phyloP scores from a whole-genome alignment of 768 basidiomycete genomes.

The Psilocybe subaeruginosa region DNA sequence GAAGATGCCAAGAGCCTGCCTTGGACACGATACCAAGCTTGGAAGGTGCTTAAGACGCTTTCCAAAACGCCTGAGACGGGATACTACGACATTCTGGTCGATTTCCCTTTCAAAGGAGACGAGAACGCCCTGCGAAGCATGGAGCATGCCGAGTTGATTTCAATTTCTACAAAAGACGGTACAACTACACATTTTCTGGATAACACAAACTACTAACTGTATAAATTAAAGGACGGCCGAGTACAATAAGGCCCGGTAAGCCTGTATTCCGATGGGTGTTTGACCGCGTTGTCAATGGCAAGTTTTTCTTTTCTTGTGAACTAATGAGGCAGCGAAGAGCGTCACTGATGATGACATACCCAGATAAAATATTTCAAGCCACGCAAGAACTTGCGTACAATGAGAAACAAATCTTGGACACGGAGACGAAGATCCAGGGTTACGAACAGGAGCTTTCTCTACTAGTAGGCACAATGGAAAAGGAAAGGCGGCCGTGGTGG shows the following conservation, averaged over 20 bases:
- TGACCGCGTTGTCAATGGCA: constrained; percentile 77
- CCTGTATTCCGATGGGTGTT: constrained; percentile 90
- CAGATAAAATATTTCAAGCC: constrained; percentile 80
- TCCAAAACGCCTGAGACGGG: constrained; percentile 72
- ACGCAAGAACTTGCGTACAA: constrained; percentile 84
- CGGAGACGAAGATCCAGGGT: constrained; percentile 65
- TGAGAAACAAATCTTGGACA: constrained; percentile 58
- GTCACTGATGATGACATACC: constrained; percentile 6
- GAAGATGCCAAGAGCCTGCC: constrained; percentile 84
- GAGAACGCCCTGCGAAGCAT: constrained; percentile 79
- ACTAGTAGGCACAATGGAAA: constrained; percentile 66
- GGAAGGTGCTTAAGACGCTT: constrained; percentile 78
- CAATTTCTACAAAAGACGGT: constrained; percentile 80
- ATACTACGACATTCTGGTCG: constrained; percentile 80
- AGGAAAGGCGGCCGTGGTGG: constrained; percentile 37
- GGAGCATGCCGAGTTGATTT: constrained; percentile 89
- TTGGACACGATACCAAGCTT: constrained; percentile 90
- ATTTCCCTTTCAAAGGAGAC: constrained; percentile 92
- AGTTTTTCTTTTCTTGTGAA: constrained; percentile 15
- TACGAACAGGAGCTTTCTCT: constrained; percentile 78
- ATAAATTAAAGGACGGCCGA: constrained; percentile 68
- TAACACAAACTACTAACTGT: not conserved
- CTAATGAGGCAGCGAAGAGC: not conserved
- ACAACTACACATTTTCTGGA: not conserved
- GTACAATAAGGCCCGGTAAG: constrained; percentile 85